phyloP scores from a whole-genome alignment of 441 rosid species.

The Melastoma candidum region DNA sequence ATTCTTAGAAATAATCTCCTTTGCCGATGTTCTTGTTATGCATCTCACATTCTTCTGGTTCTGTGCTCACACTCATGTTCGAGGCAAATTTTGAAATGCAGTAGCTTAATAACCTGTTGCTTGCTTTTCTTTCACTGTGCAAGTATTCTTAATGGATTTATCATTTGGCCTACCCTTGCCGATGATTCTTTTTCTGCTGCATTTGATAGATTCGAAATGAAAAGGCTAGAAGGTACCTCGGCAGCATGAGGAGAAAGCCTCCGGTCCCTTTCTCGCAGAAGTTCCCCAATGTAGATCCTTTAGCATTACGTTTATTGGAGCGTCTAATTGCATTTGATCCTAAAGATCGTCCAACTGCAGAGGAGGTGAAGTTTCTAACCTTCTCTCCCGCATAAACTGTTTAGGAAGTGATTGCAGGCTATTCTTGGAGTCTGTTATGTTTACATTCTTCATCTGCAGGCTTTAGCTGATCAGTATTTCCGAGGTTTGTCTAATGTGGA shows the following conservation, averaged over 20 bases:
- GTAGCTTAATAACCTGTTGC: too few relatives aligned
- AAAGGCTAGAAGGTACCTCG: constrained; percentile 95
- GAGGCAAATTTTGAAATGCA: not conserved
- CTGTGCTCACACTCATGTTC: not conserved
- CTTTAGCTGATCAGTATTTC: constrained; percentile 87
- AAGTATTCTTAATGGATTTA: not conserved
- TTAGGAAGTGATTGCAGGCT: too few relatives aligned
- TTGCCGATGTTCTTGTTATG: not conserved
- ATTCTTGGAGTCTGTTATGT: too few relatives aligned
- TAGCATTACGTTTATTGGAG: constrained; percentile 72
- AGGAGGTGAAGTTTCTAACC: constrained; percentile 37
- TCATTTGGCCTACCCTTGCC: not conserved
- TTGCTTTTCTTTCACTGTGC: not conserved
- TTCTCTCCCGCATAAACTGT: too few relatives aligned
- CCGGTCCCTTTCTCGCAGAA: constrained; percentile 75
- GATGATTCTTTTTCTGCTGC: not conserved
- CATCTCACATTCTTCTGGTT: not conserved
- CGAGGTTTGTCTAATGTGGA: constrained; percentile 76
- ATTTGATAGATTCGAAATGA: constrained; percentile 79
- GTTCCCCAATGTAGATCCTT: constrained; percentile 78
- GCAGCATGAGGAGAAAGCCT: constrained; percentile 87
- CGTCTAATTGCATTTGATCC: constrained; percentile 95
- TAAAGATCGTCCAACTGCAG: constrained; percentile 93
- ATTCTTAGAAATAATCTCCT: not conserved
- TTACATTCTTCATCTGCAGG: constrained; percentile 32